Conservation (phyloP, 768 basidiomycete species). For the Mycena rosella region DNA sequence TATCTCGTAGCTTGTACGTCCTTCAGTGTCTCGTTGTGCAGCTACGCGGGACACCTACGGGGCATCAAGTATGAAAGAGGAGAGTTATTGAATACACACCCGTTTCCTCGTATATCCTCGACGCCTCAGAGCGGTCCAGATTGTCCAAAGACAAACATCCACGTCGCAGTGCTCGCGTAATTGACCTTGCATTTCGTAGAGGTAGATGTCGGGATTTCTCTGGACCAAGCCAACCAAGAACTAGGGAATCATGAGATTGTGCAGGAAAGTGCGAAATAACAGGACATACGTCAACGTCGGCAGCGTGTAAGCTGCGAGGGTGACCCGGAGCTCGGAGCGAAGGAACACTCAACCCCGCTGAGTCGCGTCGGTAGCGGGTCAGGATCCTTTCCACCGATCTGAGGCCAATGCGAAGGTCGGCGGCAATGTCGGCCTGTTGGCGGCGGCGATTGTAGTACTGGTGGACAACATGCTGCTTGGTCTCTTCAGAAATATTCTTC, state of each 20-base stretch:
- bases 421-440: slow-evolving; percentile 10
- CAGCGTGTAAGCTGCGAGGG: not conserved
- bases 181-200: slow-evolving; percentile 36
- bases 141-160: slow-evolving; percentile 31
- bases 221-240: slow-evolving; percentile 38
- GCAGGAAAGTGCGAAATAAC: not conserved
- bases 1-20: not conserved
- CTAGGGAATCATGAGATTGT: slow-evolving; percentile 11
- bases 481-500: slow-evolving; percentile 8
- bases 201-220: slow-evolving; percentile 39
- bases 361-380: not conserved
- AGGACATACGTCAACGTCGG: slow-evolving; percentile 2
- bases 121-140: slow-evolving; percentile 31
- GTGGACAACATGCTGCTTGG: slow-evolving; percentile 12
- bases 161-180: slow-evolving; percentile 6
- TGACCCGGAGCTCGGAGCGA: slow-evolving; percentile 2
- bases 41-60: not conserved
- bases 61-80: not conserved
- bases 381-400: slow-evolving; percentile 4
- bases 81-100: slow-evolving; percentile 26
- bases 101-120: slow-evolving; percentile 38
- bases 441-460: not conserved
- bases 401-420: slow-evolving; percentile 10
- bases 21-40: not conserved
- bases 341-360: not conserved